These are phyloP conservation scores for Mycena indigotica DNA, from an alignment of 768 basidiomycete species.

Conservation along the genomic window DNA sequence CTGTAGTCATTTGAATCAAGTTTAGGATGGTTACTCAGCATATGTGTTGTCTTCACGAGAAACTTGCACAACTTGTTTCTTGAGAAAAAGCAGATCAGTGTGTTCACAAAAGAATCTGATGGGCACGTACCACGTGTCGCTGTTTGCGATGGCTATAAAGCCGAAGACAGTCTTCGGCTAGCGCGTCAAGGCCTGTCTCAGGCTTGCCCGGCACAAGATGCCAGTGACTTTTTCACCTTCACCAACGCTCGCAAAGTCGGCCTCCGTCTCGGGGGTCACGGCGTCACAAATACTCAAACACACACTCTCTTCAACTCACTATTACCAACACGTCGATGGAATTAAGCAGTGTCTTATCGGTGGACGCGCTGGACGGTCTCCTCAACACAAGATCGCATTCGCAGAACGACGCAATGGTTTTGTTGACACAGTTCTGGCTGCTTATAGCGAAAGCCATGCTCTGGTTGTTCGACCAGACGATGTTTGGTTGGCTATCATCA, in stretches of 20 bases:
- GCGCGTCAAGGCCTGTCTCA: no score
- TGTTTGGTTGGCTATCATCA: slow-evolving; percentile 38
- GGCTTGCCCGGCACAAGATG: not conserved
- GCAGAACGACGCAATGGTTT: slow-evolving; percentile 27
- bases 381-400: slow-evolving; percentile 4
- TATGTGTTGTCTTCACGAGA: no score
- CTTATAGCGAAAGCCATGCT: slow-evolving; percentile 30
- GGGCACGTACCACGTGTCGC: not conserved
- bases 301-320: not conserved
- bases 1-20: slow-evolving; percentile 2
- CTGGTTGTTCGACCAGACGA: slow-evolving; percentile 45
- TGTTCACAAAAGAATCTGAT: not conserved
- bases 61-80: no score
- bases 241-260: not conserved
- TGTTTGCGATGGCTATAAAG: not conserved
- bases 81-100: no score
- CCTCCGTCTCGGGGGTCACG: not conserved
- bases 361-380: not conserved
- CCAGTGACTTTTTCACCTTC: not conserved
- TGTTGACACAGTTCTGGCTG: slow-evolving; percentile 25
- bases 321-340: not conserved
- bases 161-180: no score
- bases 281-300: not conserved
- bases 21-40: not conserved
- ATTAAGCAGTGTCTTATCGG: not conserved